Percentiles rank a stretch among this genome's conserved stretches.
Evolutionary conservation across 345 rosid species (phyloP).

Genomic region (Corchorus capsularis): DNA sequence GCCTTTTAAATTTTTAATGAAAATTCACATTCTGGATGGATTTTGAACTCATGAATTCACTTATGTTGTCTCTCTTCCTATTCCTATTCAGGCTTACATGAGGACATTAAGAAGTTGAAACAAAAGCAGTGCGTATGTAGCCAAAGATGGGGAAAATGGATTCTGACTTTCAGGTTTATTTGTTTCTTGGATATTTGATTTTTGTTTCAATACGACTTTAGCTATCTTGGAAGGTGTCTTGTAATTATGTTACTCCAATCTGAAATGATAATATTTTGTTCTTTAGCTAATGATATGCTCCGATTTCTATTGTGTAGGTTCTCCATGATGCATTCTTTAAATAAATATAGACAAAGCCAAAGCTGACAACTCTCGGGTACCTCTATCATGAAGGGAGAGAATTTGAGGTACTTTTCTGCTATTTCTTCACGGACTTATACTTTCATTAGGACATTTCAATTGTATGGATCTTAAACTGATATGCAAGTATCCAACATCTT

Average conservation of each 20-base stretch:
- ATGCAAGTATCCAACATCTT: neutral
- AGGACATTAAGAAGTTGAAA: slow-evolving; percentile 94
- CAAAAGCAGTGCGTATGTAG: slow-evolving; percentile 99
- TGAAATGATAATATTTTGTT: neutral
- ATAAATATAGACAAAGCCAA: slow-evolving; percentile 98
- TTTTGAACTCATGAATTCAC: neutral
- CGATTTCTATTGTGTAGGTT: slow-evolving; percentile 53
- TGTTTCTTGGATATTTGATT: slow-evolving; percentile 18
- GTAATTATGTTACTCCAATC: neutral
- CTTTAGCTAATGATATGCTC: neutral
- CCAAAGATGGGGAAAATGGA: slow-evolving; percentile 99
- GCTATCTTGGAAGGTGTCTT: slow-evolving; percentile 1
- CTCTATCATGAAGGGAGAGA: slow-evolving; percentile 97
- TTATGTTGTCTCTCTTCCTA: slow-evolving; percentile 15
- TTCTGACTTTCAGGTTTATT: slow-evolving; percentile 90
- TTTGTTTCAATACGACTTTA: slow-evolving; percentile 16
- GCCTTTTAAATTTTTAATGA: neutral
- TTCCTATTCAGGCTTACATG: slow-evolving; percentile 85
- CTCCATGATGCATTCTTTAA: slow-evolving; percentile 99
- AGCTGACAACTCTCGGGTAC: slow-evolving; percentile 88
- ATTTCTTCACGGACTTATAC: slow-evolving; percentile 2
- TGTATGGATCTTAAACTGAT: neutral
- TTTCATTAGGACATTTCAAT: neutral
- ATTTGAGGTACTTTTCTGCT: slow-evolving; percentile 66
- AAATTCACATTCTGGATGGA: neutral